A percentile compares a stretch with the other conserved stretches of the same genome.
Evolutionary conservation across 352 stramenopile genomes (phyloP).

Genomic region (Lagenidium giganteum): DNA sequence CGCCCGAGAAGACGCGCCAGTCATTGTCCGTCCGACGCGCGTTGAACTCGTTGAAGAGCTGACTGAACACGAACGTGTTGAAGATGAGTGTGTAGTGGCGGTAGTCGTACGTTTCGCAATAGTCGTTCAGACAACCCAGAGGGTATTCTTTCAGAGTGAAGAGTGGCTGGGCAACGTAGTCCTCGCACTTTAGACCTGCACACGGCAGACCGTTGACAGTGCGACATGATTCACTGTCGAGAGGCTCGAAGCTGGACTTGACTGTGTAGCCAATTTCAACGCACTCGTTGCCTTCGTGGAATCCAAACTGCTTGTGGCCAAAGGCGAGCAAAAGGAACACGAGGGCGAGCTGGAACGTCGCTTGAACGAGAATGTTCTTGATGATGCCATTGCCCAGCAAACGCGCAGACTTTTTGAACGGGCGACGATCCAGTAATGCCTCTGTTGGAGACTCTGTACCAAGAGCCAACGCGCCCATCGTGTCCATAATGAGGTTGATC

Average conservation of each 20-base stretch:
- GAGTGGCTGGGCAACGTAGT: slow-evolving; percentile 42
- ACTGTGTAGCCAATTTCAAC: slow-evolving; percentile 29
- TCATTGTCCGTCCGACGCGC: slow-evolving; percentile 89
- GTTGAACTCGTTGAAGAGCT: slow-evolving; percentile 92
- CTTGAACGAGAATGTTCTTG: slow-evolving; percentile 75
- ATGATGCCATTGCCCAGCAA: slow-evolving; percentile 59
- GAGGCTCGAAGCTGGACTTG: slow-evolving; percentile 41
- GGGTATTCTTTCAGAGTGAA: slow-evolving; percentile 39
- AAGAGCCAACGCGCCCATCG: slow-evolving; percentile 67
- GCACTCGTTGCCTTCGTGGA: slow-evolving; percentile 56
- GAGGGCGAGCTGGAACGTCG: slow-evolving; percentile 72
- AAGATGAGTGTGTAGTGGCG: slow-evolving; percentile 97
- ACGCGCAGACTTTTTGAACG: slow-evolving; percentile 64
- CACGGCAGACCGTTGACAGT: slow-evolving; percentile 43
- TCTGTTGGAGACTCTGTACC: slow-evolving; percentile 68
- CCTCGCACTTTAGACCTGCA: slow-evolving; percentile 40
- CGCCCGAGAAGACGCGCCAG: slow-evolving; percentile 92
- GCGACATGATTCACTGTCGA: slow-evolving; percentile 32
- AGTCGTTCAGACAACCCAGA: slow-evolving; percentile 33
- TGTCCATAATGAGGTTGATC: slow-evolving; percentile 88
- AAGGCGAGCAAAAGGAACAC: slow-evolving; percentile 77
- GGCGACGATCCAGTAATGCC: slow-evolving; percentile 50
- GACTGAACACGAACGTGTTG: slow-evolving; percentile 97
- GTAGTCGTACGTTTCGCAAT: slow-evolving; percentile 67
- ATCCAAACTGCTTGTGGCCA: slow-evolving; percentile 50